A percentile compares a stretch with the other conserved stretches of the same genome.
phyloP scores from a whole-genome alignment of 2,329 filamentous ascomycete genomes.

The Xylariaceae sp. region DNA sequence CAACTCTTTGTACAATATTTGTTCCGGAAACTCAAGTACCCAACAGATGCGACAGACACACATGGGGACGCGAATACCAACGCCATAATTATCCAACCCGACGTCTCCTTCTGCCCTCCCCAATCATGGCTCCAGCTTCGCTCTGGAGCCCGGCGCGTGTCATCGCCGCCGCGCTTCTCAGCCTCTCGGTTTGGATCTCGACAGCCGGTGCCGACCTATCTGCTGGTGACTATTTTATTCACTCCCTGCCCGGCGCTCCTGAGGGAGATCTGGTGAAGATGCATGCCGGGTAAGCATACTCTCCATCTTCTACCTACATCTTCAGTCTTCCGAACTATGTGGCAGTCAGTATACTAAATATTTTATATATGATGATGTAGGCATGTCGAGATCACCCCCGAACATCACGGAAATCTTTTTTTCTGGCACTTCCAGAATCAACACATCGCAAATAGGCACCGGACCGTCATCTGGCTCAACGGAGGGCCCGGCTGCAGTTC shows the following conservation, averaged over 20 bases:
- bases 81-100: constrained; percentile 7
- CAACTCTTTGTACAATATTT: neutral
- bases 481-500: constrained; percentile 97
- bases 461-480: constrained; percentile 96
- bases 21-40: neutral
- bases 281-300: constrained; percentile 98
- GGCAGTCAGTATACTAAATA: constrained; percentile 13
- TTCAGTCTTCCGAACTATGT: constrained; percentile 12
- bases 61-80: constrained; percentile 9
- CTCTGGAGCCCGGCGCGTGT: constrained; percentile 31
- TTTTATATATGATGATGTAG: constrained; percentile 49
- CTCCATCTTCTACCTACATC: constrained; percentile 24
- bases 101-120: constrained; percentile 8
- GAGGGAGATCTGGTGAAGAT: constrained; percentile 83
- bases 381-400: constrained; percentile 85
- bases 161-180: constrained; percentile 39
- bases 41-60: constrained; percentile 4
- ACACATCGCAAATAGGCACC: constrained; percentile 88
- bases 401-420: constrained; percentile 90
- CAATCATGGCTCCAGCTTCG: constrained; percentile 35
- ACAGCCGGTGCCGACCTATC: constrained; percentile 48
- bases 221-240: constrained; percentile 88
- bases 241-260: constrained; percentile 81
- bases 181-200: constrained; percentile 47
- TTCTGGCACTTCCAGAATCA: constrained; percentile 98